A percentile compares a stretch with the other conserved stretches of the same genome.
phyloP scores from a whole-genome alignment of 2,329 filamentous ascomycete genomes.

The Talaromyces sp. region DNA sequence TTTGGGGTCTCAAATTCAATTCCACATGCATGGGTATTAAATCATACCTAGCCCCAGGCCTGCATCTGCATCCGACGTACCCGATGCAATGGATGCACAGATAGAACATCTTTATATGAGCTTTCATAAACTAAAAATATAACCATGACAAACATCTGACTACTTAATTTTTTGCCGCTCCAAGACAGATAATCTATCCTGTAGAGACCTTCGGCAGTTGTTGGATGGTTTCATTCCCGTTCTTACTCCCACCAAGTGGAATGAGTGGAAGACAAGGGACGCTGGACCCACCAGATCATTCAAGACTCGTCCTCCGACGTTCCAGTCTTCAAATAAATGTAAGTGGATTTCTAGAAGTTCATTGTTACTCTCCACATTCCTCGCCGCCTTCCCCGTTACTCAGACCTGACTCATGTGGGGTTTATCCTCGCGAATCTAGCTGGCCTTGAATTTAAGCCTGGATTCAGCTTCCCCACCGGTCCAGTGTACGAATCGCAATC shows the following conservation, averaged over 20 bases:
- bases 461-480: conserved; percentile 3
- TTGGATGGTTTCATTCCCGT: conserved; percentile 3
- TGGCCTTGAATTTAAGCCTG: conserved; percentile 4
- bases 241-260: neutral
- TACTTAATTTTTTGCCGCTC: neutral
- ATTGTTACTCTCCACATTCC: conserved; percentile 1
- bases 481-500: neutral
- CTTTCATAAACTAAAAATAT: neutral
- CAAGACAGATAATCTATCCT: neutral
- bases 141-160: neutral
- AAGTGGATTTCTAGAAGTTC: neutral
- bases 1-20: no score
- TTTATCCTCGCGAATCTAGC: conserved; percentile 7
- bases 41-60: no score
- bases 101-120: no score
- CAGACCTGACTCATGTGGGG: conserved; percentile 40
- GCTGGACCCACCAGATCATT: neutral
- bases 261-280: neutral
- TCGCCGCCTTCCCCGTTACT: conserved; percentile 27
- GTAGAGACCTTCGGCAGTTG: conserved; percentile 16
- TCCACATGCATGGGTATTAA: no score
- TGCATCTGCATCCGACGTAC: no score
- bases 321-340: neutral
- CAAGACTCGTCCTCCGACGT: neutral
- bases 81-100: no score